Base-by-base conservation (phyloP, 345 rosid genomes). In the Aethionema arabicum region DNA sequence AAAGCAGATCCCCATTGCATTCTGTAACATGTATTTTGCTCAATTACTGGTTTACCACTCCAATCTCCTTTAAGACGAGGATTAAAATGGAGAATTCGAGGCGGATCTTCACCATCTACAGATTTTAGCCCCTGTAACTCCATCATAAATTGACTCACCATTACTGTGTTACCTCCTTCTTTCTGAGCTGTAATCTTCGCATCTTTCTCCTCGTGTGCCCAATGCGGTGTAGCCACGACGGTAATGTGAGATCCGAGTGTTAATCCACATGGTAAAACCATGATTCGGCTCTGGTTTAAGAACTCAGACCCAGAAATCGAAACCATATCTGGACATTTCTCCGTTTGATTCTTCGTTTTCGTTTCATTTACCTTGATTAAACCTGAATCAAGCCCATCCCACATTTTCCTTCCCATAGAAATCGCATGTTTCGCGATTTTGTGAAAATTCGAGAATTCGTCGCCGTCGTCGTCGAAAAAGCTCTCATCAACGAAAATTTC, bases 131-230 rank as follows among this genome's bases (percentile, higher is more conserved):
- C 91, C 51, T 81, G 95, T 61, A 90, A 45, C 62, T 90, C 97
- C 84, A 90, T 78, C 79, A 80, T 85, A 61, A 87, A 90, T 72
- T 90, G 97, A 0, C 88, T 70, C 61, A 90, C 95, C 92, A 83
- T 76, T 56, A 63, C 72, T 36, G 63, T 8, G n/a, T 81, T 80
- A 46, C 50, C 83, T 38, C 82, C 85, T 11, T 78, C 80, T 59
- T 52, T 78, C 62, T 70, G 41, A 67, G 77, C 30, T 16, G 79
- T 37, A 29, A 81, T 76, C 73, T 61, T 77, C 1, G 82, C 83
- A 6, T 79, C 83, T 21, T 55, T 27, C 77, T 87, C 92, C 0
- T 77, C 75, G 45, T 83, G 97, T 2, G 88, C 87, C 73, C 68
- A 52, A 62, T 85, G 83, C 15, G 98, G 98, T 72, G 81, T 85